phyloP scores from a whole-genome alignment of 73 alveolate species.

The Durusdinium trenchii region DNA sequence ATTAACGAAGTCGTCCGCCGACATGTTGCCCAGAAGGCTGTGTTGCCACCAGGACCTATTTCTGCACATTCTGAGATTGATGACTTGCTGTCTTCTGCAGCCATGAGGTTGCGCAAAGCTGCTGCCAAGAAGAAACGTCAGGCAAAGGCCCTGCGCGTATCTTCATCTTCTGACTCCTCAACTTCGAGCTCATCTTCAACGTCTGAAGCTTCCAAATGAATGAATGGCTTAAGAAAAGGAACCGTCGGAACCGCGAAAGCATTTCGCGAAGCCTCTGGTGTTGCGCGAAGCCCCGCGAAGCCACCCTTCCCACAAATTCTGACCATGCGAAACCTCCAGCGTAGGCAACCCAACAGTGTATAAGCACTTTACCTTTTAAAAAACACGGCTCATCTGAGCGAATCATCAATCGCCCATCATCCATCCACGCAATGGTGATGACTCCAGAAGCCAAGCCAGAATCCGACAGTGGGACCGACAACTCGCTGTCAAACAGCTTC shows the following conservation, averaged over 20 bases:
- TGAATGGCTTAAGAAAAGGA: not conserved
- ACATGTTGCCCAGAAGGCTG: not conserved
- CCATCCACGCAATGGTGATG: too few species aligned
- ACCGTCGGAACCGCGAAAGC: not conserved
- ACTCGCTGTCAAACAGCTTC: too few species aligned
- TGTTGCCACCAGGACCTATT: not conserved
- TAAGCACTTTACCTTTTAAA: not conserved
- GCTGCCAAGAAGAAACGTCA: slow-evolving; percentile 13
- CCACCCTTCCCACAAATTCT: not conserved
- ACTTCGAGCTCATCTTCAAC: not conserved
- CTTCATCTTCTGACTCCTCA: not conserved
- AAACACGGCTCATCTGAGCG: slow-evolving; percentile 22
- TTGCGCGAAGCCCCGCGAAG: slow-evolving; percentile 38
- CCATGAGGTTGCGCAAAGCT: not conserved
- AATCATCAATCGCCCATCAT: too few species aligned
- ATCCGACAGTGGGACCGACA: too few species aligned
- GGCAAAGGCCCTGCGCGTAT: not conserved
- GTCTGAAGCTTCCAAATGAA: not conserved
- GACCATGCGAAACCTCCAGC: slow-evolving; percentile 2
- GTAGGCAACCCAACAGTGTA: slow-evolving; percentile 1
- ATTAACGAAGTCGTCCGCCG: slow-evolving; percentile 8
- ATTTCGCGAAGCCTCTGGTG: not conserved
- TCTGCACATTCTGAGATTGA: not conserved
- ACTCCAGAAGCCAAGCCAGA: too few species aligned
- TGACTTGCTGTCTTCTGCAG: not conserved